These are phyloP conservation scores for Calycina herbarum DNA, from an alignment of 2,329 filamentous ascomycete genomes.

Conservation along the genomic window DNA sequence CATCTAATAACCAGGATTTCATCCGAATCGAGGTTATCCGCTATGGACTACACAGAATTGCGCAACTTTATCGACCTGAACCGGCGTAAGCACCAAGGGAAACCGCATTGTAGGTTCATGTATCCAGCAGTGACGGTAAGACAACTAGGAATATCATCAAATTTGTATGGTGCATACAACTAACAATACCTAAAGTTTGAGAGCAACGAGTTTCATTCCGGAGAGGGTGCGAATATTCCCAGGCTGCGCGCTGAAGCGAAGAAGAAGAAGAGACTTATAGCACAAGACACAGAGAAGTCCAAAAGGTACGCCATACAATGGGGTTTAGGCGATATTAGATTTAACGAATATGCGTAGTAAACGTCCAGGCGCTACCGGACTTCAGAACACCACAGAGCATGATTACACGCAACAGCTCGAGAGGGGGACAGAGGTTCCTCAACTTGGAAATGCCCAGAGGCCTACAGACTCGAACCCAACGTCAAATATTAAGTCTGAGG, in stretches of 20 bases:
- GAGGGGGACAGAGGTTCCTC: not conserved
- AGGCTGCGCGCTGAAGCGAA: conserved; percentile 5
- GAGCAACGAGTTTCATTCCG: not conserved
- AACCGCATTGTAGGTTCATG: not conserved
- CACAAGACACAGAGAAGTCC: not conserved
- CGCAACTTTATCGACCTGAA: conserved; percentile 5
- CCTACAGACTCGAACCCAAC: not conserved
- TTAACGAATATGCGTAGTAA: too few species aligned
- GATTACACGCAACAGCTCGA: not conserved
- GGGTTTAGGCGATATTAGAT: too few species aligned
- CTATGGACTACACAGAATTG: not conserved
- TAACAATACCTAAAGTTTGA: conserved; percentile 1
- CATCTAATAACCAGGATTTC: conserved; percentile 9
- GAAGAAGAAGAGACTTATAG: not conserved
- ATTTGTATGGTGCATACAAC: too few species aligned
- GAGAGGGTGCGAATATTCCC: conserved; percentile 1
- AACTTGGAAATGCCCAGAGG: not conserved
- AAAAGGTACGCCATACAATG: not conserved
- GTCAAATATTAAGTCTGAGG: not conserved
- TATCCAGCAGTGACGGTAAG: conserved; percentile 6
- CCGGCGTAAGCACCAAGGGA: not conserved
- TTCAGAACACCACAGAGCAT: not conserved
- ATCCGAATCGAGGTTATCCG: not conserved
- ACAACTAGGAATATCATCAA: not conserved
- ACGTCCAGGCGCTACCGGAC: too few species aligned